Percentiles rank a stretch among this genome's conserved stretches.
Evolutionary conservation across 495 filamentous ascomycete genomes (phyloP).

Genomic region (Xeromyces bisporus): DNA sequence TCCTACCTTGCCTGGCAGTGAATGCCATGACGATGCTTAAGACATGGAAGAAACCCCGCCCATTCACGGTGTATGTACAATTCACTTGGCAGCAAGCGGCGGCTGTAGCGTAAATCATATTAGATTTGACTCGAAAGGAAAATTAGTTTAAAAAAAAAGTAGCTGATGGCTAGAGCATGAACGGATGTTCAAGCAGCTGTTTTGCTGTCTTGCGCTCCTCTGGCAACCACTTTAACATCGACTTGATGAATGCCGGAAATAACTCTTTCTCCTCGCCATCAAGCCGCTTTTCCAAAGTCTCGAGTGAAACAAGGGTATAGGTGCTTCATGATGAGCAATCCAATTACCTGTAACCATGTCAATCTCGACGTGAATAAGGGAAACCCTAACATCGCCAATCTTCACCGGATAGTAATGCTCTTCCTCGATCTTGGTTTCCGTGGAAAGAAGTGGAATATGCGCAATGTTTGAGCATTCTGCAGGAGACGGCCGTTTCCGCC

Average conservation of each 20-base stretch:
- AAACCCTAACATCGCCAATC: conserved; percentile 26
- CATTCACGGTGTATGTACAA: neutral
- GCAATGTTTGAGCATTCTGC: conserved; percentile 1
- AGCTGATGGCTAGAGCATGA: conserved; percentile 8
- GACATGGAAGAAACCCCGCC: neutral
- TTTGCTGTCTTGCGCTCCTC: conserved; percentile 24
- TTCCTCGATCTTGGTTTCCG: conserved; percentile 18
- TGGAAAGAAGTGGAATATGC: conserved; percentile 1
- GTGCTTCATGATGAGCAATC: conserved; percentile 13
- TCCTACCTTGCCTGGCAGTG: neutral
- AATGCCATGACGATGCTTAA: neutral
- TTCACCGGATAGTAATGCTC: conserved; percentile 34
- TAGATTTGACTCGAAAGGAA: neutral
- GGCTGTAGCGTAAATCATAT: neutral
- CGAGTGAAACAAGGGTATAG: conserved; percentile 10
- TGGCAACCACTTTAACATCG: conserved; percentile 23
- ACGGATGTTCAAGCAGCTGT: conserved; percentile 23
- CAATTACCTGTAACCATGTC: conserved; percentile 10
- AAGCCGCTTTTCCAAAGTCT: conserved; percentile 16
- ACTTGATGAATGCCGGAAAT: conserved; percentile 18
- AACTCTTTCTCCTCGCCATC: conserved; percentile 14
- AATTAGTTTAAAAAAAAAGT: conserved; percentile 1
- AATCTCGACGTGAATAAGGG: conserved; percentile 3
- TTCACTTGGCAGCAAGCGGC: neutral
- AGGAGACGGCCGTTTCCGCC: conserved; percentile 1